Base-by-base conservation (phyloP, 139 green algal species). In the Volvox reticuliferus region DNA sequence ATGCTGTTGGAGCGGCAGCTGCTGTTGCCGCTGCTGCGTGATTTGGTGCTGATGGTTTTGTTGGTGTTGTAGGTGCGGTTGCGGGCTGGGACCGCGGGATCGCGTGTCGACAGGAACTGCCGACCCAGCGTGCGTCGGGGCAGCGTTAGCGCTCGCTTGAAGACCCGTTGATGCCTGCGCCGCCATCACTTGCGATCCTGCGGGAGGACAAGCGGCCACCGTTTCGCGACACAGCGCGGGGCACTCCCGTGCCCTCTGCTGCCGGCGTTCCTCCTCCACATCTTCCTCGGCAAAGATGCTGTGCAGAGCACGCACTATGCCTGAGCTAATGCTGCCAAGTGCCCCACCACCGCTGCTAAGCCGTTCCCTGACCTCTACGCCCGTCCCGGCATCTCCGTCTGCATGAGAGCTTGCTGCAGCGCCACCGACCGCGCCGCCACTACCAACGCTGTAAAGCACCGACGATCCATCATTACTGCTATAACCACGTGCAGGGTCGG, bases 241-340 rank as follows among this genome's bases (percentile, higher is more conserved):
- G 32, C 76, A 36, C 76, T 61, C 32, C 30, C 32, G 76, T 19
- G 14, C 71, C 28, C 28, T n/a, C 71, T 36, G 71, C 71, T 37
- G 78, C 17, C 17, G 65, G 24, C 50, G 28, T 36, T 71, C 33
- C 65, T 79, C 82, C 65, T 68, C 82, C 33, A 30, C 24, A 6
- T 89, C 85, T 30, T 89, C 85, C 44, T 89, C 85, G 26, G 37
- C 69, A 33, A 89, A 89, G 18, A 89, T 89, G 69, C 69, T 82
- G 85, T 89, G 37, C 44, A 89, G 85, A n/a, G 85, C 85, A 2
- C 85, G 69, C 28, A 82, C 85, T 19, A 89, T 71, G 28, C 85
- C 85, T 19, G 69, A 71, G n/a, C 28, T 44, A 9, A 79, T 33
- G 61, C 55, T 33, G 63, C 79, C 79, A n/a, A 30, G 28, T 6